Evolutionary conservation across 169 alveolate genomes (phyloP).

Genomic region (Cystoisospora suis): DNA sequence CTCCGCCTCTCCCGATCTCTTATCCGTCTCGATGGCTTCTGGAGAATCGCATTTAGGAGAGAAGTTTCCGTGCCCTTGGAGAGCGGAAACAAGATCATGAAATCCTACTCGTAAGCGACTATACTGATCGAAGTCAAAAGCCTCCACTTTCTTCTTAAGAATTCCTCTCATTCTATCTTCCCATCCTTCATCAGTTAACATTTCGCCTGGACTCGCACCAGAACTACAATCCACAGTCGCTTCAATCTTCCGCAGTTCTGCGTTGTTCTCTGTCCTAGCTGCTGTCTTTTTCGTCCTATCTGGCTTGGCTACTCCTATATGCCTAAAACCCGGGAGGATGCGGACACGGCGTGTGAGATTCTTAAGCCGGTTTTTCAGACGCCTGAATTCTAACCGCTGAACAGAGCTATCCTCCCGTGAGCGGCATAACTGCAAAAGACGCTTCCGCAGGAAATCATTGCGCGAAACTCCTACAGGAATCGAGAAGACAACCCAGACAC

Average conservation of each 20-base stretch:
- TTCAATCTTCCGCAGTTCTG: neutral
- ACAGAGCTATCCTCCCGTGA: neutral
- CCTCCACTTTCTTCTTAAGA: neutral
- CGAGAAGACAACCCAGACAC: neutral
- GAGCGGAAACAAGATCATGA: neutral
- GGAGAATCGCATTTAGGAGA: neutral
- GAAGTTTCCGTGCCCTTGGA: no score
- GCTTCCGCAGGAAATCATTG: neutral
- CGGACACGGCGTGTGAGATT: neutral
- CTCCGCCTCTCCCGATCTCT: no score
- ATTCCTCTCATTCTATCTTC: neutral
- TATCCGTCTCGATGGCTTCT: neutral
- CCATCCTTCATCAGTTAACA: neutral
- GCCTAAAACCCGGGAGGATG: no score
- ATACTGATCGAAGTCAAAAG: neutral
- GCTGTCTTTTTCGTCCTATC: neutral
- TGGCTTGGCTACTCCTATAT: neutral
- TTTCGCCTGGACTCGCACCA: neutral
- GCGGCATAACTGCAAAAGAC: neutral
- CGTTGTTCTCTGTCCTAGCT: neutral
- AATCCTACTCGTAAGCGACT: conserved; percentile 9
- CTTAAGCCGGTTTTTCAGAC: conserved; percentile 10
- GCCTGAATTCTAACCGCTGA: neutral
- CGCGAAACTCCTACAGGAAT: neutral
- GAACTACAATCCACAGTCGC: neutral